Base-by-base conservation (phyloP, 1,284 basidiomycete genomes). In the Phenoliferia sp. region DNA sequence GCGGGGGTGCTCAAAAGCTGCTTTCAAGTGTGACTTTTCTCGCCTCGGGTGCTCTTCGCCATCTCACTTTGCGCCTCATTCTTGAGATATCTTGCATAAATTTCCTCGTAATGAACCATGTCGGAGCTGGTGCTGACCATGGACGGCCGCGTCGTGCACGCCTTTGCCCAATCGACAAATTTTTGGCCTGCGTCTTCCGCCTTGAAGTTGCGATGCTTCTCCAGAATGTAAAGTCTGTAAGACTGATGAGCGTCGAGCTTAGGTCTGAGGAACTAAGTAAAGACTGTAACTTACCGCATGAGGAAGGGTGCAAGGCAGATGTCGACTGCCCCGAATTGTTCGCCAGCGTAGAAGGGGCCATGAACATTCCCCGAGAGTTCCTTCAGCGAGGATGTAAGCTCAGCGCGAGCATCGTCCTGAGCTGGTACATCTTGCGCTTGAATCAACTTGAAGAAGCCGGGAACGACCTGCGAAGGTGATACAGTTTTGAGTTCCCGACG, bases 41-140 rank as follows among this genome's bases (percentile, higher is more conserved):
- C 39, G 39, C 39, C 39, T 12, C 85, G 80, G 28, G 82, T 84
- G 0, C 85, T 86, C 73, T 85, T 86, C 2, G 86, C 86, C 29
- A 81, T 83, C 71, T 85, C 84, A 71, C 85, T 85, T 78, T 86
- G 83, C 12, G 86, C 84, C 70, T 85, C 84, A 70, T 87, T 82
- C 16, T 81, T 79, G 48, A 86, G 77, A 74, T 86, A 87, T 1
- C 85, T 79, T 15, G 79, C 82, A 68, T 86, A 86, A 22, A 86
- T 84, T 55, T 80, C 80, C 9, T 77, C 77, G 61, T 84, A 82
- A 71, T 85, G 80, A 60, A 84, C 80, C 73, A 75, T 77, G 31
- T 84, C 80, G 71, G 83, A 86, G 22, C 76, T 77, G 1, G 85
- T 87, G 61, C 80, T 82, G 35, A 78, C 61, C 19, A 86, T 81